Percentiles rank a stretch among this genome's conserved stretches.
Conservation (phyloP, 139 green algal genomes). For the Auxenochlorella protothecoides region DNA sequence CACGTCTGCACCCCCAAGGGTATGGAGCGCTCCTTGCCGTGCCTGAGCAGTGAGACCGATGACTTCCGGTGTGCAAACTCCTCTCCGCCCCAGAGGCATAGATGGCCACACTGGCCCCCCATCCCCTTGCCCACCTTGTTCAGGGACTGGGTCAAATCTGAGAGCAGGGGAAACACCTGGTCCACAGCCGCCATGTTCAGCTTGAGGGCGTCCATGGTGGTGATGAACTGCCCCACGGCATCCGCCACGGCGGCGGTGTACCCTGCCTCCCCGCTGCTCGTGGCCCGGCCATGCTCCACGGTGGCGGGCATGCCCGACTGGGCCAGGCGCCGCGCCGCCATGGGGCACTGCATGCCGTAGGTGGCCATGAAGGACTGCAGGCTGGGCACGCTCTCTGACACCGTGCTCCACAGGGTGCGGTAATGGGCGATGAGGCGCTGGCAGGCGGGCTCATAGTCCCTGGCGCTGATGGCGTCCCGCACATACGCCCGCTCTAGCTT, state of each 20-base stretch:
- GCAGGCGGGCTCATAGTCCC: conserved; percentile 78
- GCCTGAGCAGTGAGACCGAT: no score
- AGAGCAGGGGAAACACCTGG: conserved; percentile 77
- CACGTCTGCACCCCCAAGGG: no score
- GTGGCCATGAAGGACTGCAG: conserved; percentile 77
- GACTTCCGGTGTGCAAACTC: no score
- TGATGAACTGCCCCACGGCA: conserved; percentile 90
- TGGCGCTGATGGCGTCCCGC: conserved; percentile 56
- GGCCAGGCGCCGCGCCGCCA: conserved; percentile 69
- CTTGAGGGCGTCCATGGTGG: conserved; percentile 84
- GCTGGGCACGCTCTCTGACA: conserved; percentile 69
- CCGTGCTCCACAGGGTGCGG: conserved; percentile 66
- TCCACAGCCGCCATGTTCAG: conserved; percentile 90
- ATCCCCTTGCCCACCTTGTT: conserved; percentile 35
- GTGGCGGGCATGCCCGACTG: conserved; percentile 73
- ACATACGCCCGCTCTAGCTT: conserved; percentile 84
- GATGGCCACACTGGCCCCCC: no score
- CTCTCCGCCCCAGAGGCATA: no score
- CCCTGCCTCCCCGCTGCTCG: not conserved
- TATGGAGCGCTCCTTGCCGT: not conserved
- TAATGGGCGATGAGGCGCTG: conserved; percentile 85
- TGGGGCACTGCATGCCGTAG: conserved; percentile 93
- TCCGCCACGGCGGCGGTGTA: conserved; percentile 56
- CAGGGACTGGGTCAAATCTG: conserved; percentile 63
- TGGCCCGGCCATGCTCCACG: conserved; percentile 52